Conservation (phyloP, 2,329 filamentous ascomycete genomes). For the Xylaria hypoxylon region DNA sequence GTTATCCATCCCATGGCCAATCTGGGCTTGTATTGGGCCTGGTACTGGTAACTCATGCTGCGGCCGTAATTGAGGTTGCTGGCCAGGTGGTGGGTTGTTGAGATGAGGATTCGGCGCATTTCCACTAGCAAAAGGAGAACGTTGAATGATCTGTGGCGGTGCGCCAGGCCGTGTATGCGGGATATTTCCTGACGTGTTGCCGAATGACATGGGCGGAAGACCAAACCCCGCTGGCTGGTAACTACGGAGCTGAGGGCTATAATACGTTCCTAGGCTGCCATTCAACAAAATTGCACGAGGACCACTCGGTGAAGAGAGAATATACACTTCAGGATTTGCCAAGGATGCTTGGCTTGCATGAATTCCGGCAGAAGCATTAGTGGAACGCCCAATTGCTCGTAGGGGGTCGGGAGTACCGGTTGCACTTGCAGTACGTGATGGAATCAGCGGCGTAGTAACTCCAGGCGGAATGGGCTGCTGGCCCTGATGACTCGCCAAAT, state of each 20-base stretch:
- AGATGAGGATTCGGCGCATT: slow-evolving; percentile 40
- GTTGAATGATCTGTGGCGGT: slow-evolving; percentile 39
- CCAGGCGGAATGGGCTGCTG: slow-evolving; percentile 56
- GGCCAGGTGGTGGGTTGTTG: slow-evolving; percentile 45
- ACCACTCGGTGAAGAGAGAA: slow-evolving; percentile 70
- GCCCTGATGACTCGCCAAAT: slow-evolving; percentile 50
- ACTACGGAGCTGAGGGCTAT: slow-evolving; percentile 56
- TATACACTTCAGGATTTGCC: slow-evolving; percentile 65
- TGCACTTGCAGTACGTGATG: slow-evolving; percentile 58
- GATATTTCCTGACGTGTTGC: slow-evolving; percentile 20
- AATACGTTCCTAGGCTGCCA: slow-evolving; percentile 62
- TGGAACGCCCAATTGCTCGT: slow-evolving; percentile 51
- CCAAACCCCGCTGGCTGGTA: slow-evolving; percentile 35
- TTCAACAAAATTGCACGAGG: slow-evolving; percentile 69
- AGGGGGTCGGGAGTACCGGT: slow-evolving; percentile 61
- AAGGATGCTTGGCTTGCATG: slow-evolving; percentile 40
- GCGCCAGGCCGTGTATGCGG: slow-evolving; percentile 35
- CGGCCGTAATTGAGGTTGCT: slow-evolving; percentile 46
- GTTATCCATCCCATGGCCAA: slow-evolving; percentile 47
- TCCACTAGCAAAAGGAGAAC: slow-evolving; percentile 25
- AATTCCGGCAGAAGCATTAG: slow-evolving; percentile 44
- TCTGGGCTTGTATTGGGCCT: slow-evolving; percentile 47
- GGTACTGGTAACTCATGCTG: slow-evolving; percentile 47
- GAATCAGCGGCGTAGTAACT: slow-evolving; percentile 57
- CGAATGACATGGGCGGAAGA: slow-evolving; percentile 33